Conservation (phyloP, 2,329 filamentous ascomycete species). For the Fusarium agapanthi region DNA sequence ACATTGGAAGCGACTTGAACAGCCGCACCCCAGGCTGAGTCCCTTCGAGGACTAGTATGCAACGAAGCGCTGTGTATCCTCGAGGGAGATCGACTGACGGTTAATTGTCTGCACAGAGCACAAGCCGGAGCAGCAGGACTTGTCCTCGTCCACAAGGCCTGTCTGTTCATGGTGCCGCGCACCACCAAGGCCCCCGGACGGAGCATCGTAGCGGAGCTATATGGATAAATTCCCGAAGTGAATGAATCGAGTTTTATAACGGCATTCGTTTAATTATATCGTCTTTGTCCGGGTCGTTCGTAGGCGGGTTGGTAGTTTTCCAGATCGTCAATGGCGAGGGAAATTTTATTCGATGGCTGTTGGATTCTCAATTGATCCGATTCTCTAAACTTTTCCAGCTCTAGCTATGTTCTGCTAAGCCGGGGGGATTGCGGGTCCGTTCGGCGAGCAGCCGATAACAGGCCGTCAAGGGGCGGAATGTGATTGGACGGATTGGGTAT, state of each 20-base stretch:
- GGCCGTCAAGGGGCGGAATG: neutral
- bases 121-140: constrained; percentile 40
- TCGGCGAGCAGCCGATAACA: constrained; percentile 28
- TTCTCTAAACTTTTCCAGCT: constrained; percentile 44
- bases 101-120: constrained; percentile 44
- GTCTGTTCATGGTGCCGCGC: constrained; percentile 49
- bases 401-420: constrained; percentile 35
- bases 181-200: constrained; percentile 62
- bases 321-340: constrained; percentile 21
- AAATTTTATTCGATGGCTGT: constrained; percentile 32
- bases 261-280: constrained; percentile 20
- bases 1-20: constrained; percentile 76
- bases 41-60: constrained; percentile 55
- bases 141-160: constrained; percentile 34
- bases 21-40: constrained; percentile 79
- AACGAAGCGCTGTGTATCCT: constrained; percentile 47
- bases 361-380: constrained; percentile 31
- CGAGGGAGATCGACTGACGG: constrained; percentile 46
- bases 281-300: neutral
- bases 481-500: constrained; percentile 16
- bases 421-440: constrained; percentile 30
- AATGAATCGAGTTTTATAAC: constrained; percentile 4
- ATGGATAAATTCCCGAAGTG: neutral
- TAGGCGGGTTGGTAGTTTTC: constrained; percentile 3
- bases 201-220: constrained; percentile 58